These are phyloP conservation scores for Massospora cicadina DNA, from an alignment of 371 early-diverging fungal species.

Conservation along the genomic window DNA sequence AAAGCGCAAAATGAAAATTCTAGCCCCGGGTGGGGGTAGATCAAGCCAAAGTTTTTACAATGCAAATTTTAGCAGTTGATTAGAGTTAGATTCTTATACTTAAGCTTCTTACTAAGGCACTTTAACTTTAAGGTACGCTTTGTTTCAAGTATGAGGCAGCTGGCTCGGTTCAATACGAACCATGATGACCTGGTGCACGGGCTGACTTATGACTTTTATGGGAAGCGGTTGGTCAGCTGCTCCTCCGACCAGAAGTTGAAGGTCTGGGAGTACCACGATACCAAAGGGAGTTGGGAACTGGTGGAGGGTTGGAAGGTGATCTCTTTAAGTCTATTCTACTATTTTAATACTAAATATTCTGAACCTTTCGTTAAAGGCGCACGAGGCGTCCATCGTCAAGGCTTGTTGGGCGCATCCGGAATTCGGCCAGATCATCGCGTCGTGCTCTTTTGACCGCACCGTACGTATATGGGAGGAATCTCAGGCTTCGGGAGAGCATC, in stretches of 20 bases:
- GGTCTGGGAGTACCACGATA: slow-evolving; percentile 72
- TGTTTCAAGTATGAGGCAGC: background rate
- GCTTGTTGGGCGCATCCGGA: slow-evolving; percentile 87
- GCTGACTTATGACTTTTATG: slow-evolving; percentile 80
- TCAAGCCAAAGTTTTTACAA: too few species aligned
- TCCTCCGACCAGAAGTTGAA: slow-evolving; percentile 84
- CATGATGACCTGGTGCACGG: slow-evolving; percentile 93
- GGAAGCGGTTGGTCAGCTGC: slow-evolving; percentile 69
- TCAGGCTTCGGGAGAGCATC: background rate
- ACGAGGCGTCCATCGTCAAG: slow-evolving; percentile 68
- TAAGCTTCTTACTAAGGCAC: too few species aligned
- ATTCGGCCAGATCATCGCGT: slow-evolving; percentile 79
- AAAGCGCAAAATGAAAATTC: too few species aligned
- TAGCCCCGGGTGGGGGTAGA: too few species aligned
- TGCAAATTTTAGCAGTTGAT: too few species aligned
- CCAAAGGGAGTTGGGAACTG: slow-evolving; percentile 51
- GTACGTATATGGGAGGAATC: slow-evolving; percentile 80
- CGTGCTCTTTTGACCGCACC: slow-evolving; percentile 78
- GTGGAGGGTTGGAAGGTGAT: slow-evolving; percentile 65
- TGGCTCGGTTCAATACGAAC: background rate
- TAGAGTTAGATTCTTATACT: too few species aligned
- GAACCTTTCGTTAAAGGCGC: slow-evolving; percentile 28
- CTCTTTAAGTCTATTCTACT: background rate
- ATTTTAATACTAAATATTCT: background rate
- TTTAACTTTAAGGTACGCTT: too few species aligned